These are phyloP conservation scores for Ceratobasidium theobromae DNA, from an alignment of 1,284 basidiomycete genomes.

Conservation along the genomic window DNA sequence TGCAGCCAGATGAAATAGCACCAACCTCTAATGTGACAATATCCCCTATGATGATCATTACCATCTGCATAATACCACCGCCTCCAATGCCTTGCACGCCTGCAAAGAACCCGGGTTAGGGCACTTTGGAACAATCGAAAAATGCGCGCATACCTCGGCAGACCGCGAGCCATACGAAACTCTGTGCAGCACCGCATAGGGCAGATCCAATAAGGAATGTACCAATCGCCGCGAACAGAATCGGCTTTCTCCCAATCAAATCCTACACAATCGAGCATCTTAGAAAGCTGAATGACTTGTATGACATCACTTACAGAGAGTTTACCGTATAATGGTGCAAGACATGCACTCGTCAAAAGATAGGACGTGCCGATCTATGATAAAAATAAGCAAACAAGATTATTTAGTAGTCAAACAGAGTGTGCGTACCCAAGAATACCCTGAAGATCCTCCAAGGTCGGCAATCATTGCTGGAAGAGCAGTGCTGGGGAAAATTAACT, in stretches of 20 bases:
- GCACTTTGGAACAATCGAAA: not conserved
- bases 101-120: not conserved
- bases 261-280: conserved; percentile 30
- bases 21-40: conserved; percentile 64
- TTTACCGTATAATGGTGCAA: conserved; percentile 75
- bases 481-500: conserved; percentile 50
- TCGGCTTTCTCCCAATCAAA: conserved; percentile 65
- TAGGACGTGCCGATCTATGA: conserved; percentile 52
- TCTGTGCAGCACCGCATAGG: conserved; percentile 79
- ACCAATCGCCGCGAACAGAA: conserved; percentile 66
- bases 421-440: conserved; percentile 37
- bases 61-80: conserved; percentile 66
- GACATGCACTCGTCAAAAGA: conserved; percentile 60
- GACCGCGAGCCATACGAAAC: conserved; percentile 70
- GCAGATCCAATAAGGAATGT: conserved; percentile 81
- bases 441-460: conserved; percentile 53
- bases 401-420: not conserved
- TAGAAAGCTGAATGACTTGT: not conserved
- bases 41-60: conserved; percentile 75
- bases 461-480: conserved; percentile 77
- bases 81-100: conserved; percentile 78
- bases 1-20: conserved; percentile 27
- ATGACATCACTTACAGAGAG: conserved; percentile 50
- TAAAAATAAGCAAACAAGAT: not conserved
- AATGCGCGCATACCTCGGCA: conserved; percentile 53